Evolutionary conservation across 2,329 filamentous ascomycete genomes (phyloP).

Genomic region (Xylaria hypoxylon): DNA sequence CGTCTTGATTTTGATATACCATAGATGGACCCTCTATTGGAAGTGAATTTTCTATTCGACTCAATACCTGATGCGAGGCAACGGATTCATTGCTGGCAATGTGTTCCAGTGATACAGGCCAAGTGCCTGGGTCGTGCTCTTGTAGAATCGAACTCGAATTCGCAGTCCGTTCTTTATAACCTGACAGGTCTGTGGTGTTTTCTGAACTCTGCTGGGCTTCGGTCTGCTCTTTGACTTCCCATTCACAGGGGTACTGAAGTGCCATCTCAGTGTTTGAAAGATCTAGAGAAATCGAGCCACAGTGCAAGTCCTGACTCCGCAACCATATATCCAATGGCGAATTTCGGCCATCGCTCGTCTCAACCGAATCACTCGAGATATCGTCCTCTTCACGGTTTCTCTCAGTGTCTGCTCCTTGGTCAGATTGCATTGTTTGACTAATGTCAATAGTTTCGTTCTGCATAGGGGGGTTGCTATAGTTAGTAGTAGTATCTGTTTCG

Average conservation of each 20-base stretch:
- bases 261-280: constrained; percentile 39
- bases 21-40: not conserved
- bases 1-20: constrained; percentile 33
- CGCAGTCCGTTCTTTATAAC: not conserved
- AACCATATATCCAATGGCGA: constrained; percentile 50
- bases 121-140: constrained; percentile 3
- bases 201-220: not conserved
- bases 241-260: constrained; percentile 28
- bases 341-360: constrained; percentile 38
- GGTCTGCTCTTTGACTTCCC: constrained; percentile 6
- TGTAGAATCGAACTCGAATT: constrained; percentile 13
- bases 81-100: constrained; percentile 26
- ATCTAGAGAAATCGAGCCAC: constrained; percentile 40
- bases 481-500: constrained; percentile 21
- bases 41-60: constrained; percentile 19
- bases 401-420: constrained; percentile 4
- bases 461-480: constrained; percentile 14
- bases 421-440: constrained; percentile 13
- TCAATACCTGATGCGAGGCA: constrained; percentile 23
- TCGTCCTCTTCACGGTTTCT: constrained; percentile 20
- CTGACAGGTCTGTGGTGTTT: not conserved
- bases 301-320: constrained; percentile 46
- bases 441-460: constrained; percentile 24
- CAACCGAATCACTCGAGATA: constrained; percentile 24
- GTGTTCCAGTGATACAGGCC: constrained; percentile 6